A percentile compares a stretch with the other conserved stretches of the same genome.
phyloP scores from a whole-genome alignment of 805 yeast species.

The Candida khao-thaluensis region DNA sequence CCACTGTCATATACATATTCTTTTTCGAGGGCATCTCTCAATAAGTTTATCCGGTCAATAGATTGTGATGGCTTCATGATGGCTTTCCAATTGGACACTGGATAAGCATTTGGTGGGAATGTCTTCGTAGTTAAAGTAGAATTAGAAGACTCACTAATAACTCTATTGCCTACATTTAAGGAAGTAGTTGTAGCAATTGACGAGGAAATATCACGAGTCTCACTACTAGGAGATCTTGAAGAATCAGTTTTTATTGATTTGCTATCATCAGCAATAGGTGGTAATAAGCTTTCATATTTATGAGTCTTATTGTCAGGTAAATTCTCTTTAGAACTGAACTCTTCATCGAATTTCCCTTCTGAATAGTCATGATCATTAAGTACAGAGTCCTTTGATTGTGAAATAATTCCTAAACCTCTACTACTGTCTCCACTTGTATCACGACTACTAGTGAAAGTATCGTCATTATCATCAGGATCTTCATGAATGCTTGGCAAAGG shows the following conservation, averaged over 20 bases:
- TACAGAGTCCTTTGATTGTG: slow-evolving; percentile 23
- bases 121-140: slow-evolving; percentile 10
- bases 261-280: slow-evolving; percentile 12
- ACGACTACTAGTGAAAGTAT: slow-evolving; percentile 15
- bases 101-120: slow-evolving; percentile 23
- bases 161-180: slow-evolving; percentile 2
- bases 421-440: slow-evolving; percentile 9
- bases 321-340: slow-evolving; percentile 24
- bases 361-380: slow-evolving; percentile 22
- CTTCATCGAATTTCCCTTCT: slow-evolving; percentile 26
- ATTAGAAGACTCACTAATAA: slow-evolving; percentile 16
- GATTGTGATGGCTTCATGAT: slow-evolving; percentile 42
- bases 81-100: slow-evolving; percentile 41
- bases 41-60: slow-evolving; percentile 39
- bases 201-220: slow-evolving; percentile 1
- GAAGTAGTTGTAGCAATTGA: slow-evolving; percentile 13
- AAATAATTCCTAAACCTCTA: slow-evolving; percentile 13
- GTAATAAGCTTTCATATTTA: slow-evolving; percentile 27
- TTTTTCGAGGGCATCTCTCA: slow-evolving; percentile 42
- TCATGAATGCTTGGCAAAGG: slow-evolving; percentile 38
- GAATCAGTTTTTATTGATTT: not conserved
- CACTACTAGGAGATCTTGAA: not conserved
- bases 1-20: slow-evolving; percentile 54
- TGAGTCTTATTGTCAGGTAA: slow-evolving; percentile 15
- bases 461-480: slow-evolving; percentile 24